Conservation (phyloP, 192 early-diverging fungal species). For the Backusella macrospora region DNA sequence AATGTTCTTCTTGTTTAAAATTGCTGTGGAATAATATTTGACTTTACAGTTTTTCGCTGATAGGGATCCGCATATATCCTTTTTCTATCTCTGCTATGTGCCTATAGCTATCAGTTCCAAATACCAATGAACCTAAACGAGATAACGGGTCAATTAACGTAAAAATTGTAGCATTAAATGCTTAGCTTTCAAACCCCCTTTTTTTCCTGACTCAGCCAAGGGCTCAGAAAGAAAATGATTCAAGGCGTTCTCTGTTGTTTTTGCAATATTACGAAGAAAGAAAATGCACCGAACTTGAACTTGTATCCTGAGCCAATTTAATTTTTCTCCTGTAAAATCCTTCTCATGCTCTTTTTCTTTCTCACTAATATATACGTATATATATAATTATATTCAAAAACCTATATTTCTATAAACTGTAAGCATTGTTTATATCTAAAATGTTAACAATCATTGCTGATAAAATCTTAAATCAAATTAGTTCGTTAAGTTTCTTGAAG, state of each 20-base stretch:
- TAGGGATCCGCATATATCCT: not conserved
- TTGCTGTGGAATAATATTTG: not conserved
- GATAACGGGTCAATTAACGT: not conserved
- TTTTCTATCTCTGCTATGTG: not conserved
- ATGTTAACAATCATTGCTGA: not conserved
- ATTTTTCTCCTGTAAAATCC: not conserved
- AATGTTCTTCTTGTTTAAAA: not conserved
- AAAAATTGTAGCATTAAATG: not conserved
- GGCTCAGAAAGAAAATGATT: not conserved
- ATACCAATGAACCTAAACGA: not conserved
- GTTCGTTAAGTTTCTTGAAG: not conserved
- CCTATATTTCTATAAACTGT: not conserved
- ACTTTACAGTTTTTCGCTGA: not conserved
- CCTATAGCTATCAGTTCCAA: not conserved
- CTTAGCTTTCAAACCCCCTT: not conserved
- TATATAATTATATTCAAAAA: not conserved
- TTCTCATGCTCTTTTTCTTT: too few species aligned
- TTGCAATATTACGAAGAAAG: not conserved
- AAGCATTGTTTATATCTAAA: not conserved
- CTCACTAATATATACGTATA: not conserved
- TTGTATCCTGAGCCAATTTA: not conserved
- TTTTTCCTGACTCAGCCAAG: not conserved
- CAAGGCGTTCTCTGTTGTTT: not conserved
- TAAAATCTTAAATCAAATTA: not conserved
- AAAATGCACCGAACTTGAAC: not conserved